phyloP scores from a whole-genome alignment of 2,329 filamentous ascomycete species.

The Paraphoma sp. region DNA sequence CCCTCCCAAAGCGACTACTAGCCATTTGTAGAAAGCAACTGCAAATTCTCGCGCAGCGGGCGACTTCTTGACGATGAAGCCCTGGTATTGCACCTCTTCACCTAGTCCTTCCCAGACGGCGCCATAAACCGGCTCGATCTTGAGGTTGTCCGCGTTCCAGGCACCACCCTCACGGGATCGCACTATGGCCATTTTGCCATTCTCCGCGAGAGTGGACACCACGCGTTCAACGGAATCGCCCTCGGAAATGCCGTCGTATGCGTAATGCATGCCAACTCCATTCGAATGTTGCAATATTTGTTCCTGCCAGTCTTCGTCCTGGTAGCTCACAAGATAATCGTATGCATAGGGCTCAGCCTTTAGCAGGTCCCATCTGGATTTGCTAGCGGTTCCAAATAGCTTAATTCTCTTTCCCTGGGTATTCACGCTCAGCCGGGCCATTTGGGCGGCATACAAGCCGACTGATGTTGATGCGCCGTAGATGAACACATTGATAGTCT shows the following conservation, averaged over 20 bases:
- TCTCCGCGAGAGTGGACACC: conserved; percentile 29
- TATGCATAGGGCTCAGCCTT: conserved; percentile 46
- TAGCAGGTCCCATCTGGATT: conserved; percentile 32
- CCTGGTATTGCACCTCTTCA: conserved; percentile 49
- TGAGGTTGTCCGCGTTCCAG: conserved; percentile 33
- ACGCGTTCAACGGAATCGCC: conserved; percentile 44
- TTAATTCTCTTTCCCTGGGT: conserved; percentile 20
- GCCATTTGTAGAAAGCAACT: conserved; percentile 46
- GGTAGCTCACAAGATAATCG: conserved; percentile 50
- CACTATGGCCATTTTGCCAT: conserved; percentile 40
- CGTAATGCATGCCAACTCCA: conserved; percentile 43
- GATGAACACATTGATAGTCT: conserved; percentile 31
- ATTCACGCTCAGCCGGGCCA: conserved; percentile 30
- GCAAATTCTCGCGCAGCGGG: conserved; percentile 29
- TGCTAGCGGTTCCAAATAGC: conserved; percentile 35
- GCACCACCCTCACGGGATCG: conserved; percentile 36
- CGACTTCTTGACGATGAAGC: conserved; percentile 29
- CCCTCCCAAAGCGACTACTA: conserved; percentile 26
- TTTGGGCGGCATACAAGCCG: conserved; percentile 41
- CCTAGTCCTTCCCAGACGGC: conserved; percentile 54
- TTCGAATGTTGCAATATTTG: conserved; percentile 32
- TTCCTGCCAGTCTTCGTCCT: conserved; percentile 41
- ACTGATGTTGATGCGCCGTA: conserved; percentile 46
- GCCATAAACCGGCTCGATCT: conserved; percentile 47
- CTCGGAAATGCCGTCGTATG: conserved; percentile 52